Evolutionary conservation across 495 filamentous ascomycete genomes (phyloP).

Genomic region (Penicillium riverlandense): DNA sequence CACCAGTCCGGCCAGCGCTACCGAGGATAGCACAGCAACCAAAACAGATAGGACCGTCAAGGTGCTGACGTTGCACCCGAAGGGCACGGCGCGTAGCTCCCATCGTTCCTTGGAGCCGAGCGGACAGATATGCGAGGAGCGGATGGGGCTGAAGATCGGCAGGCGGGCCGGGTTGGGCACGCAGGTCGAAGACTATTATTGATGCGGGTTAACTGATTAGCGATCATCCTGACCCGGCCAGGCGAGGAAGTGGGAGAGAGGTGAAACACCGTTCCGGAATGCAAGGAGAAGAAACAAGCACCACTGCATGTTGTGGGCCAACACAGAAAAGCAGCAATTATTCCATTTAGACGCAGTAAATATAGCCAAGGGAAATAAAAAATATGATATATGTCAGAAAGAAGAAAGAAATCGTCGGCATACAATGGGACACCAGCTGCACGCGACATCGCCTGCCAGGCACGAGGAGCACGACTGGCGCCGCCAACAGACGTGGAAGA

Average conservation of each 20-base stretch:
- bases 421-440: slow-evolving; percentile 53
- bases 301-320: too few relatives aligned
- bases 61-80: slow-evolving; percentile 46
- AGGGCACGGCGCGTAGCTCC: slow-evolving; percentile 41
- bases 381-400: background rate
- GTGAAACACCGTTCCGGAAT: background rate
- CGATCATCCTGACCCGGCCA: background rate
- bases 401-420: slow-evolving; percentile 2
- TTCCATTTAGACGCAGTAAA: background rate
- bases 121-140: slow-evolving; percentile 39
- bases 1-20: slow-evolving; percentile 22
- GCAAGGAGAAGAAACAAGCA: background rate
- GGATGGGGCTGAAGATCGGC: slow-evolving; percentile 39
- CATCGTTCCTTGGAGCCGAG: slow-evolving; percentile 42
- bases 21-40: slow-evolving; percentile 27
- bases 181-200: slow-evolving; percentile 40
- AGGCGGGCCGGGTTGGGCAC: slow-evolving; percentile 37
- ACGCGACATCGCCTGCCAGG: slow-evolving; percentile 27
- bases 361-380: background rate
- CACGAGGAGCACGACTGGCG: slow-evolving; percentile 39
- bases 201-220: background rate
- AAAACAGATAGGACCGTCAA: slow-evolving; percentile 38
- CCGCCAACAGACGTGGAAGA: slow-evolving; percentile 38
- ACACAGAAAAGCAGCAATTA: too few relatives aligned
- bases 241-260: background rate